Base-by-base conservation (phyloP, 257 asterid genomes). In the Solanum tarapatanum region DNA sequence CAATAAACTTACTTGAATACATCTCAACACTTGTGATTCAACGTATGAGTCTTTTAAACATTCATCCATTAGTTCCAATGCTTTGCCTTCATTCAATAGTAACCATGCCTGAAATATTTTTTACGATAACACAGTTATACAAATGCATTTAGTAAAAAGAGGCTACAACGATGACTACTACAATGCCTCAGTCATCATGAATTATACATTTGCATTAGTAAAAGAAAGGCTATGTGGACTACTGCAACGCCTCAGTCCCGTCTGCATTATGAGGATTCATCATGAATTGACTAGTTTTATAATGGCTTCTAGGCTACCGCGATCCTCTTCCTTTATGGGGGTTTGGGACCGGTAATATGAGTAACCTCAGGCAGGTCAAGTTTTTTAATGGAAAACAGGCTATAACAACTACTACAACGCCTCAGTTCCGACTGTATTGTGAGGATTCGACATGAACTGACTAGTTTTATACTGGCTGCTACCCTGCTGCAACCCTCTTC, bases 1-100 rank as follows among this genome's bases (percentile, higher is more conserved):
- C 7, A 89, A 69, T 14, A 89, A 83, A 19, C 89, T 88, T 66
- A 87, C 89, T 0, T 88, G 91, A 68, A 89, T 88, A 26, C 85
- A 88, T 43, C 87, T 82, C 5, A 84, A 12, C 55, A 88, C 74
- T 87, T 91, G 84, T 5, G 83, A 26, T 86, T 60, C 89, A n/a
- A 83, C 28, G 66, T 26, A 36, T 1, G 87, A 21, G 41, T 82
- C 89, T 70, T 36, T 73, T 55, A 90, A 41, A 75, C 86, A 85
- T 11, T 85, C 87, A 82, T 90, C 90, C 87, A 87, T 73, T 39
- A 90, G 48, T 45, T 87, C 68, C 83, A 82, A 26, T 0, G 85
- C 86, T 2, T 72, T 86, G 2, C 33, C 85, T 69, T 85, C 91
- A 33, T 87, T 90, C 90, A 87, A 87, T 3, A 86, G 24, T 68